phyloP scores from a whole-genome alignment of 129 eudicot genomes.

The Ambrosia artemisiifolia region DNA sequence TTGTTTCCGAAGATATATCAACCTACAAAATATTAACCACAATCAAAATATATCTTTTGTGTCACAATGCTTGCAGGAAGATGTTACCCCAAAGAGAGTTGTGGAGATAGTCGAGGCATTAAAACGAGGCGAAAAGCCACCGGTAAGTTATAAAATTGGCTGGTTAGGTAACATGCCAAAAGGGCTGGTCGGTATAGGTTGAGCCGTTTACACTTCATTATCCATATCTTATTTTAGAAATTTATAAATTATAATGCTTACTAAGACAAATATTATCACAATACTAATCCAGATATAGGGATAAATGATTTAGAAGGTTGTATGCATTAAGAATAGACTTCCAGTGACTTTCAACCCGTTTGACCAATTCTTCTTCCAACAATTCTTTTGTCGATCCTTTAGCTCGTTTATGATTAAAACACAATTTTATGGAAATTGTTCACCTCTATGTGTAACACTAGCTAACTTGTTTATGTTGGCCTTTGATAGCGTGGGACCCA shows the following conservation, averaged over 20 bases:
- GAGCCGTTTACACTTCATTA: not conserved
- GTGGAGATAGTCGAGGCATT: conserved; percentile 93
- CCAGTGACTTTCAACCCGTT: not conserved
- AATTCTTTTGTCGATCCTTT: not conserved
- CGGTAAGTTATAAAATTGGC: conserved; percentile 47
- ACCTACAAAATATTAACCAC: not conserved
- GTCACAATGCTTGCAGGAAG: conserved; percentile 57
- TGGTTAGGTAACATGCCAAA: not conserved
- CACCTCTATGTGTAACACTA: not conserved
- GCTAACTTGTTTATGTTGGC: conserved; percentile 1
- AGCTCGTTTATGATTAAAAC: not conserved
- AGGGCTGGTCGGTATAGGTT: not conserved
- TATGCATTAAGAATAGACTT: not conserved
- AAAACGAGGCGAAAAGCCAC: conserved; percentile 96
- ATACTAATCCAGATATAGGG: not conserved
- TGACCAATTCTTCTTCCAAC: not conserved
- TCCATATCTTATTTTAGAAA: not conserved
- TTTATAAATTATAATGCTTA: not conserved
- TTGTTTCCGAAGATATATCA: not conserved
- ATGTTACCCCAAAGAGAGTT: conserved; percentile 81
- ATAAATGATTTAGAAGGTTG: not conserved
- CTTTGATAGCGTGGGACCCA: conserved; percentile 86
- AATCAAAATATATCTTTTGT: not conserved
- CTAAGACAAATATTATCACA: not conserved
- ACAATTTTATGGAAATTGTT: too few relatives aligned